phyloP scores from a whole-genome alignment of 2,329 filamentous ascomycete species.

The Xylaria sp. region DNA sequence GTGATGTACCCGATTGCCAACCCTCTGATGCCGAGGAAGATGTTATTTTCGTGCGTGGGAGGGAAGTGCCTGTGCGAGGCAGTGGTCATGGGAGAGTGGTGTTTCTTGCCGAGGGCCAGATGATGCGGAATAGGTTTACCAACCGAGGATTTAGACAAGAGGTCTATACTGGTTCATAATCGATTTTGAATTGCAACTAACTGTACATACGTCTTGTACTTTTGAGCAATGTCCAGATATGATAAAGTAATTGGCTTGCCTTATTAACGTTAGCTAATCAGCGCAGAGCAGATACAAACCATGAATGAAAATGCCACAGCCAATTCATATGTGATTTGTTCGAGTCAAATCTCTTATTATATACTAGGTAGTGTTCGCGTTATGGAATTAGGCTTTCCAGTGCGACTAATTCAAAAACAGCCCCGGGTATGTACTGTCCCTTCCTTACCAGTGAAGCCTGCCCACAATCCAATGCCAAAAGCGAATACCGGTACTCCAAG shows the following conservation, averaged over 20 bases:
- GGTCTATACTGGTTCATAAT: conserved; percentile 7
- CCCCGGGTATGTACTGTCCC: conserved; percentile 9
- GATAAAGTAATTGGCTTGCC: neutral
- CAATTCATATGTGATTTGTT: neutral
- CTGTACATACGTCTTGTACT: neutral
- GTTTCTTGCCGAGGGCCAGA: conserved; percentile 42
- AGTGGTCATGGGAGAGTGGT: conserved; percentile 62
- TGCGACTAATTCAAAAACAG: conserved; percentile 2
- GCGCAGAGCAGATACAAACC: neutral
- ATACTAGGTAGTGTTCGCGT: neutral
- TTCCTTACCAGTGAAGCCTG: neutral
- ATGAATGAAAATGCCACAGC: neutral
- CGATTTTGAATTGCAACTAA: neutral
- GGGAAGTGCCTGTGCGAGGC: conserved; percentile 56
- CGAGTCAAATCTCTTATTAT: no score
- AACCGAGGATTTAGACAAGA: conserved; percentile 27
- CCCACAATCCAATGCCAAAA: neutral
- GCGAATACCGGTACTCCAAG: conserved; percentile 14
- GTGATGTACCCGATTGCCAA: conserved; percentile 69
- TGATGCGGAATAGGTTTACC: conserved; percentile 20
- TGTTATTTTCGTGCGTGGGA: conserved; percentile 41
- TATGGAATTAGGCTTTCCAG: neutral
- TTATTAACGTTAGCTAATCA: neutral
- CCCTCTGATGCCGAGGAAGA: conserved; percentile 46
- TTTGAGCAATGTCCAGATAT: neutral